Conservation (phyloP, 352 stramenopile genomes). For the Peronospora tabacina region DNA sequence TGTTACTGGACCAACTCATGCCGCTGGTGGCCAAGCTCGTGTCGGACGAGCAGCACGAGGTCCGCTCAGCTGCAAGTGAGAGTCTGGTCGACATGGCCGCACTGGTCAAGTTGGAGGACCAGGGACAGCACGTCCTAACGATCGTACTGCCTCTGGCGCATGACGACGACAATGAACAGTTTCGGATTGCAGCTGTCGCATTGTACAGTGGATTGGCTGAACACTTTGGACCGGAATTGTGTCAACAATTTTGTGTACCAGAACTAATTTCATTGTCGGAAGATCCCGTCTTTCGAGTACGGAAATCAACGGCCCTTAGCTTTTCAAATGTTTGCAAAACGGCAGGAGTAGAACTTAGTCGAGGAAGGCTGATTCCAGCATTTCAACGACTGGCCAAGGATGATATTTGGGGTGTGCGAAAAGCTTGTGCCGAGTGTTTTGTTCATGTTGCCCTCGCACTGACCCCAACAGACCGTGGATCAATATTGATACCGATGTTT, state of each 20-base stretch:
- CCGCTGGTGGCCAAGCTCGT: slow-evolving; percentile 66
- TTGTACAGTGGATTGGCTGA: slow-evolving; percentile 89
- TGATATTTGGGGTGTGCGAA: slow-evolving; percentile 91
- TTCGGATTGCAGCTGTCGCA: slow-evolving; percentile 88
- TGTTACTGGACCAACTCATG: slow-evolving; percentile 76
- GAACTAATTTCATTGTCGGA: slow-evolving; percentile 88
- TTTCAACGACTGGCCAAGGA: slow-evolving; percentile 89
- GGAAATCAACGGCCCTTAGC: slow-evolving; percentile 88
- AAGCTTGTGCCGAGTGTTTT: slow-evolving; percentile 88
- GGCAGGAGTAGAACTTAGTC: slow-evolving; percentile 61
- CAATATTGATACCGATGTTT: slow-evolving; percentile 85
- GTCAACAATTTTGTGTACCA: slow-evolving; percentile 89
- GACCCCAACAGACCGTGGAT: slow-evolving; percentile 55
- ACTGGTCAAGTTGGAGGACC: slow-evolving; percentile 82
- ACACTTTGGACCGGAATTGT: slow-evolving; percentile 83
- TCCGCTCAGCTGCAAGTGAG: slow-evolving; percentile 80
- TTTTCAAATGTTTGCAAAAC: slow-evolving; percentile 87
- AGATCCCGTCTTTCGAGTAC: slow-evolving; percentile 90
- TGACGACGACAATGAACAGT: slow-evolving; percentile 88
- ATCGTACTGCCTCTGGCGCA: slow-evolving; percentile 90
- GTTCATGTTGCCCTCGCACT: slow-evolving; percentile 84
- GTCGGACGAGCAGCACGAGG: slow-evolving; percentile 84
- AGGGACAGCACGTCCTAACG: slow-evolving; percentile 87
- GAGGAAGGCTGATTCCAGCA: slow-evolving; percentile 82
- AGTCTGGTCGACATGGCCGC: slow-evolving; percentile 82